Conservation (phyloP, 1,284 basidiomycete genomes). For the Pholiota adiposa region DNA sequence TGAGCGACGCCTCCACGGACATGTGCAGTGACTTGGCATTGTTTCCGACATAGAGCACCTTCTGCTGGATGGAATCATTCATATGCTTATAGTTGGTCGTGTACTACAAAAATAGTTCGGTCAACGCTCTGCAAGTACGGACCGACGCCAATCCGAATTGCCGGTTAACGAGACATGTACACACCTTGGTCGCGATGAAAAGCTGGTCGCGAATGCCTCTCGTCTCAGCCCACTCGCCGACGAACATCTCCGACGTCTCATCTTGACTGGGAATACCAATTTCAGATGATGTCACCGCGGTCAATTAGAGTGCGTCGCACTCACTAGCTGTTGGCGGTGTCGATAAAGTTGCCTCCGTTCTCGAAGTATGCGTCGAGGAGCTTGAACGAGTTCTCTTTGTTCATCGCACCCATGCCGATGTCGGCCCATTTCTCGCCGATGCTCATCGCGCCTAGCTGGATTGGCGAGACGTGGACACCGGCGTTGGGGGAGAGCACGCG, state of each 20-base stretch:
- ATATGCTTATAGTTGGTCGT: slow-evolving; percentile 34
- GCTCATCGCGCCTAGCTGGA: slow-evolving; percentile 55
- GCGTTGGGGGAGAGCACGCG: slow-evolving; percentile 19
- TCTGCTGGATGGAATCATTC: slow-evolving; percentile 31
- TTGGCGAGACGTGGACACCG: slow-evolving; percentile 34
- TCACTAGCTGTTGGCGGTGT: slow-evolving; percentile 25
- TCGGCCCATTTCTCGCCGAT: slow-evolving; percentile 44
- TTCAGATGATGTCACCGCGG: no score
- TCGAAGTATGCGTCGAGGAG: slow-evolving; percentile 52
- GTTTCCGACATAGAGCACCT: slow-evolving; percentile 52
- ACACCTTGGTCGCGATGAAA: slow-evolving; percentile 56
- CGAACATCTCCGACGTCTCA: slow-evolving; percentile 45
- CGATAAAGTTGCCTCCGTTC: slow-evolving; percentile 55
- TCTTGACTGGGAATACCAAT: slow-evolving; percentile 1
- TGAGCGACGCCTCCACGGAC: slow-evolving; percentile 49
- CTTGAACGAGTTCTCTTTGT: slow-evolving; percentile 46
- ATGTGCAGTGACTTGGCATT: slow-evolving; percentile 46
- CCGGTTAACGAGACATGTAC: neutral
- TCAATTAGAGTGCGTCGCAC: neutral
- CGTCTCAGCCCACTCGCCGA: slow-evolving; percentile 59
- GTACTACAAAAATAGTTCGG: slow-evolving; percentile 30
- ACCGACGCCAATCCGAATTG: neutral
- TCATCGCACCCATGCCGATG: slow-evolving; percentile 39
- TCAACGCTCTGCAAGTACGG: neutral
- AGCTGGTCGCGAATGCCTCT: slow-evolving; percentile 54